Conservation (phyloP, 148 eudicot genomes). For the Bassia scoparia region DNA sequence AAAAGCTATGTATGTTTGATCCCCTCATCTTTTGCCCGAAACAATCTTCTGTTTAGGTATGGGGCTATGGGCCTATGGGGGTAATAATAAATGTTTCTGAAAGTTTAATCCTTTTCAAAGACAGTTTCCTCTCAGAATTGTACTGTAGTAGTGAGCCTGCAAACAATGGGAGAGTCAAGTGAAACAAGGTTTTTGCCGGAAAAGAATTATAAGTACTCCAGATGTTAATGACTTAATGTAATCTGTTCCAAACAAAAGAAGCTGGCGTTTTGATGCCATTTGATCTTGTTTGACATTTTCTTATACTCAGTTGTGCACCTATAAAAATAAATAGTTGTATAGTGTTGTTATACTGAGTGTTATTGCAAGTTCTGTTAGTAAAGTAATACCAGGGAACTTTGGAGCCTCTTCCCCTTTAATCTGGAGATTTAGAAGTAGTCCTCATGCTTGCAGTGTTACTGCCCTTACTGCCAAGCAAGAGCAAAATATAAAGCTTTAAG, state of each 20-base stretch:
- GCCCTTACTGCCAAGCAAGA: not conserved
- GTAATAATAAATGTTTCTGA: not conserved
- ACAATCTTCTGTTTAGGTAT: not conserved
- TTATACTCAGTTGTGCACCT: too few relatives aligned
- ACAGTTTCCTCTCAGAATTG: not conserved
- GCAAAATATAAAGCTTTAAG: not conserved
- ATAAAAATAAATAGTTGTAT: too few relatives aligned
- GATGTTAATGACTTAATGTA: not conserved
- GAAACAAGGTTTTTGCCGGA: not conserved
- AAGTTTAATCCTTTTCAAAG: not conserved
- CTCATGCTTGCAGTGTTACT: not conserved
- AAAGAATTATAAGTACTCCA: not conserved
- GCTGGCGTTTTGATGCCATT: not conserved
- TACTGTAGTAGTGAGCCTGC: not conserved
- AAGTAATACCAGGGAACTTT: not conserved
- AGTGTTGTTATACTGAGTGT: too few relatives aligned
- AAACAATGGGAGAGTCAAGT: not conserved
- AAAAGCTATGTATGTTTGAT: not conserved
- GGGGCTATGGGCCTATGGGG: too few relatives aligned
- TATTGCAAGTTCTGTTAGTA: not conserved
- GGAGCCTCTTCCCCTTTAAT: not conserved
- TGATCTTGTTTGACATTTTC: not conserved
- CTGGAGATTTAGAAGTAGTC: not conserved
- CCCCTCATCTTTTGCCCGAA: not conserved
- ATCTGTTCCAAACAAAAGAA: not conserved